Conservation (phyloP, 2,329 filamentous ascomycete species). For the Aaosphaeria arxii region DNA sequence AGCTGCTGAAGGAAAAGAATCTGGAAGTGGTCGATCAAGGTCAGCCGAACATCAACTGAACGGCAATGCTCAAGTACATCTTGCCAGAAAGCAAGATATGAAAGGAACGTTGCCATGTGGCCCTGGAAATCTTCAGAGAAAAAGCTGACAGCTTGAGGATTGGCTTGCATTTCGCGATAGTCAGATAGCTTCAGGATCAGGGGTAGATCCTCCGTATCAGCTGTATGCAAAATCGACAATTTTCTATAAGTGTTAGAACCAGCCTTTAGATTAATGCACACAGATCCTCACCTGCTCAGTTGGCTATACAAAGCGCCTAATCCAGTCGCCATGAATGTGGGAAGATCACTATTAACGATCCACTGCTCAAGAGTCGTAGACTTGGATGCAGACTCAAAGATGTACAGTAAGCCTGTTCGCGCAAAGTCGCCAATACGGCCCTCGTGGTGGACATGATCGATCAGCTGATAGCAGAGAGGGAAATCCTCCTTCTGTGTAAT, state of each 20-base stretch:
- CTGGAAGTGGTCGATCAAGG: constrained; percentile 93
- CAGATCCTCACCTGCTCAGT: constrained; percentile 52
- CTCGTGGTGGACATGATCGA: constrained; percentile 96
- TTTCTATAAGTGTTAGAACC: constrained; percentile 51
- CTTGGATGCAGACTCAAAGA: constrained; percentile 87
- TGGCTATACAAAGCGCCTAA: constrained; percentile 75
- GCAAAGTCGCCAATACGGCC: constrained; percentile 95
- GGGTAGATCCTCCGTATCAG: constrained; percentile 63
- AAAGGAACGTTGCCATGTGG: constrained; percentile 91
- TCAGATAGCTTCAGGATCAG: constrained; percentile 87
- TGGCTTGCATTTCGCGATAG: constrained; percentile 70
- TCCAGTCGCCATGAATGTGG: constrained; percentile 95
- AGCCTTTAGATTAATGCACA: too few species aligned
- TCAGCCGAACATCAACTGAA: constrained; percentile 87
- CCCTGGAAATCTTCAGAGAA: constrained; percentile 73
- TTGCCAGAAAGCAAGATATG: constrained; percentile 96
- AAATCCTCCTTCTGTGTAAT: constrained; percentile 88
- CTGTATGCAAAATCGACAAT: constrained; percentile 74
- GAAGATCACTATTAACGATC: constrained; percentile 95
- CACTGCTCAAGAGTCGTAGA: constrained; percentile 84
- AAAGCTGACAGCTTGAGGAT: constrained; percentile 65
- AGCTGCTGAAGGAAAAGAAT: constrained; percentile 94
- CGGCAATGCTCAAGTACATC: constrained; percentile 95
- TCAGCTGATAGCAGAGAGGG: constrained; percentile 88
- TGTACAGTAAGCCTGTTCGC: constrained; percentile 86